A percentile compares a stretch with the other conserved stretches of the same genome.
Conservation (phyloP, 2,329 filamentous ascomycete genomes). For the Basipetospora chlamydospora region DNA sequence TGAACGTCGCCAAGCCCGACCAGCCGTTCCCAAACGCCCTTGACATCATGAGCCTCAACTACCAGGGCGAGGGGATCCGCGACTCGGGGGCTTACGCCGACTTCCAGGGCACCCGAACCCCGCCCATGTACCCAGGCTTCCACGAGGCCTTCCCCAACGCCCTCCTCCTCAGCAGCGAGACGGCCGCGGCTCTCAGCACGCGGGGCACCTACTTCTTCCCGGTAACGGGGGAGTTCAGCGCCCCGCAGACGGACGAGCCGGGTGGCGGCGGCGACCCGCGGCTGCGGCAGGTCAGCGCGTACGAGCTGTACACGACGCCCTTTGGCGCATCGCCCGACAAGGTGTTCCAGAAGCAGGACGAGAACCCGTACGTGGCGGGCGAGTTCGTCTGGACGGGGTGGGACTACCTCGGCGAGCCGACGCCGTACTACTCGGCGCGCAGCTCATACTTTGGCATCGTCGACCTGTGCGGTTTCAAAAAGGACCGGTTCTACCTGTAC, state of each 20-base stretch:
- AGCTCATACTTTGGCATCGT: slow-evolving; percentile 43
- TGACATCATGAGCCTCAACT: slow-evolving; percentile 38
- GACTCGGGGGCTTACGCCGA: slow-evolving; percentile 15
- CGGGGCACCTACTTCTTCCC: slow-evolving; percentile 39
- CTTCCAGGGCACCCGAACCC: slow-evolving; percentile 15
- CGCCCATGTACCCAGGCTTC: slow-evolving; percentile 25
- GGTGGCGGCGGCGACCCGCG: slow-evolving; percentile 22
- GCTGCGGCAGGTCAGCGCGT: slow-evolving; percentile 33
- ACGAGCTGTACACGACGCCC: slow-evolving; percentile 33
- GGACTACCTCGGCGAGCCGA: slow-evolving; percentile 36
- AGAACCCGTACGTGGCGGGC: slow-evolving; percentile 33
- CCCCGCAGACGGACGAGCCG: slow-evolving; percentile 20
- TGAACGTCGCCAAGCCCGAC: slow-evolving; percentile 29
- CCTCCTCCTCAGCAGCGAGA: slow-evolving; percentile 28
- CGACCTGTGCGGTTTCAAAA: slow-evolving; percentile 41
- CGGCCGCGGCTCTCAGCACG: slow-evolving; percentile 29
- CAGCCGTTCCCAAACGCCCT: slow-evolving; percentile 23
- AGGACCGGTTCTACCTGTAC: slow-evolving; percentile 41
- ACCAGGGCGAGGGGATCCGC: slow-evolving; percentile 35
- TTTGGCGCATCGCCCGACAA: slow-evolving; percentile 37
- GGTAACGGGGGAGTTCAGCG: slow-evolving; percentile 23
- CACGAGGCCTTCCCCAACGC: slow-evolving; percentile 29
- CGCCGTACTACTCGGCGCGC: slow-evolving; percentile 27
- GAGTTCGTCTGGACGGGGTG: slow-evolving; percentile 39
- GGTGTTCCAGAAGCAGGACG: slow-evolving; percentile 34